phyloP scores from a whole-genome alignment of 345 rosid genomes.

The Tarenaya hassleriana region DNA sequence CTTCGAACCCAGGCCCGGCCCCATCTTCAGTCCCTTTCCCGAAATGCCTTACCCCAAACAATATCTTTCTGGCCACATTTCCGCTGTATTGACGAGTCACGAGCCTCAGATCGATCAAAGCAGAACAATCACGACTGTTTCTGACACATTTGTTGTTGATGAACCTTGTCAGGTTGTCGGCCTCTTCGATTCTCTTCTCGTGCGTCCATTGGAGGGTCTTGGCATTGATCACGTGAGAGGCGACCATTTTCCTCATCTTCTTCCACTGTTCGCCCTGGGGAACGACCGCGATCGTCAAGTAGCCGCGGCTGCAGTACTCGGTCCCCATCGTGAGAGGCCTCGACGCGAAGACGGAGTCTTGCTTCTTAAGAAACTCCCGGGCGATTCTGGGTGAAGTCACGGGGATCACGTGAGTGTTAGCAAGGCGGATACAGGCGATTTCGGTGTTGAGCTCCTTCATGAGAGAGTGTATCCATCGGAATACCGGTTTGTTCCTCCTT shows the following conservation, averaged over 20 bases:
- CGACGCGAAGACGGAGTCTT: constrained; percentile 37
- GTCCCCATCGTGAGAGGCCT: constrained; percentile 32
- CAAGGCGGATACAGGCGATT: constrained; percentile 40
- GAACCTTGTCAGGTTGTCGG: constrained; percentile 34
- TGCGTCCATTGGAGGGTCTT: constrained; percentile 17
- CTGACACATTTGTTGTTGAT: constrained; percentile 26
- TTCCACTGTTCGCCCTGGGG: constrained; percentile 44
- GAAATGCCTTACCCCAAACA: constrained; percentile 37
- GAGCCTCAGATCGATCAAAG: constrained; percentile 29
- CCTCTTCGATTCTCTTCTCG: constrained; percentile 33
- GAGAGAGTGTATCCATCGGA: constrained; percentile 32
- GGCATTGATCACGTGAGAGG: constrained; percentile 21
- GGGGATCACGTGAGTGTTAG: constrained; percentile 32
- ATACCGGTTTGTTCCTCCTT: constrained; percentile 30
- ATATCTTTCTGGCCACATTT: constrained; percentile 37
- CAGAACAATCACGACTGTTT: neutral
- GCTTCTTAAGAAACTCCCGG: constrained; percentile 31
- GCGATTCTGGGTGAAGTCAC: constrained; percentile 38
- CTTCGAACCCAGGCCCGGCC: constrained; percentile 42
- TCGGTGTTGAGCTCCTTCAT: constrained; percentile 34
- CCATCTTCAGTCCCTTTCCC: constrained; percentile 30
- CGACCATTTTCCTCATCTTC: constrained; percentile 39
- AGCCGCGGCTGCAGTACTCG: constrained; percentile 24
- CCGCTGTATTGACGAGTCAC: constrained; percentile 36
- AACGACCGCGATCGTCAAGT: constrained; percentile 22